Base-by-base conservation (phyloP, 2,329 filamentous ascomycete species). In the Neopestalotiopsis rosae region DNA sequence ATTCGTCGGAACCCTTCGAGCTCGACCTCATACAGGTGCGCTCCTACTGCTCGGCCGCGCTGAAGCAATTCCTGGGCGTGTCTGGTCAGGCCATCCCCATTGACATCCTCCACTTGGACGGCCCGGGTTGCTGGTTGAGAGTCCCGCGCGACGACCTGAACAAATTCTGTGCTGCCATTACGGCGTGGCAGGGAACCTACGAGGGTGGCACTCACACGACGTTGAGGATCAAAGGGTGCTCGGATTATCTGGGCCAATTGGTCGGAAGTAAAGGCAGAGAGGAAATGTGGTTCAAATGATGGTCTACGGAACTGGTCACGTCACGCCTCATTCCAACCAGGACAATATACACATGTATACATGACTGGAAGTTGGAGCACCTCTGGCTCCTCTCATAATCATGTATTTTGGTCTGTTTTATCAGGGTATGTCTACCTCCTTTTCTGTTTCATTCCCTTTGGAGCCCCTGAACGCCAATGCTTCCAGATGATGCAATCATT, bases 61-160 rank as follows among this genome's bases (percentile, higher is more conserved):
- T 95, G 7, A 83, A 83, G 1, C 88, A 92, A 70, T 94, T 93
- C 74, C 87, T 95, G 1, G 93, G 93, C 24, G 80, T 89, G 20
- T 90, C 88, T 0, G 93, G 93, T 12, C 81, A 85, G 1, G 89
- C 88, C 12, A 90, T 95, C 3, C 82, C 90, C 1, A 76, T 94
- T 68, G 93, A 95, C 75, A 88, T 95, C 24, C 84, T 95, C 42
- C 89, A 90, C 73, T 81, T 90, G 0, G 80, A 88, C 3, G 84
- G 81, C 1, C 74, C 76, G 5, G 83, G 89, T 62, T 87, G 87
- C 67, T 93, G 91, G 90, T 78, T 94, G 64, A 84, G 92, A 20
- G 78, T 93, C 9, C 90, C 91, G 5, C 81, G 85, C 5, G 84
- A 86, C 68, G 90, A 94, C 73, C 79, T 90, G 7, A 83, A 81